These are phyloP conservation scores for Cercospora zeae-maydis DNA, from an alignment of 2,329 filamentous ascomycete genomes.

Conservation along the genomic window DNA sequence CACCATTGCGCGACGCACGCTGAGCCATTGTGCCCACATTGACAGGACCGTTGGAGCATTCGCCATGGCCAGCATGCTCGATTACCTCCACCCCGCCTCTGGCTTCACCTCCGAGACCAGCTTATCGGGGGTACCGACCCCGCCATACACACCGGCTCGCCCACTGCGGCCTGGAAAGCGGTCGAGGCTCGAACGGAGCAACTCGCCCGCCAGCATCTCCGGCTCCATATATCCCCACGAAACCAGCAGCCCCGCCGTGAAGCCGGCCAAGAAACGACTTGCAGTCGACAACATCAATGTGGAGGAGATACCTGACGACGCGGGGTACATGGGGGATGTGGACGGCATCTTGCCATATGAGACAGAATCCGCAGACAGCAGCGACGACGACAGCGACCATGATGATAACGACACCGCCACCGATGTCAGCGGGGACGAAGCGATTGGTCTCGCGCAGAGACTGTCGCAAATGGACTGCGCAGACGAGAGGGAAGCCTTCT, in stretches of 20 bases:
- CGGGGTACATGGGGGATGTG: constrained; percentile 41
- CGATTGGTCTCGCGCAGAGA: constrained; percentile 18
- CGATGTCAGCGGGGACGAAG: constrained; percentile 25
- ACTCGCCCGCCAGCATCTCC: constrained; percentile 34
- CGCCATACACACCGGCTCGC: constrained; percentile 31
- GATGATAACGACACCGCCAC: constrained; percentile 29
- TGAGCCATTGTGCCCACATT: constrained; percentile 13
- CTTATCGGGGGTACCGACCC: constrained; percentile 29
- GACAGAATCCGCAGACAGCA: constrained; percentile 29
- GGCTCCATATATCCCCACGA: constrained; percentile 39
- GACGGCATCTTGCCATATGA: constrained; percentile 46
- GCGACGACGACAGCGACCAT: constrained; percentile 25
- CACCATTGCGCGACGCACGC: constrained; percentile 24
- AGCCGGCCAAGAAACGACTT: constrained; percentile 25
- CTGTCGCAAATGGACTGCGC: constrained; percentile 27
- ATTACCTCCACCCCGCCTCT: constrained; percentile 25
- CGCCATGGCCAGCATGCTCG: constrained; percentile 19
- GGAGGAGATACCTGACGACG: constrained; percentile 42
- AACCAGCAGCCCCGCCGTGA: constrained; percentile 34
- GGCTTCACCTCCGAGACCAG: constrained; percentile 27
- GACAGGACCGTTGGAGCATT: neutral
- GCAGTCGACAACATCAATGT: constrained; percentile 38
- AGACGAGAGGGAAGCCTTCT: constrained; percentile 27
- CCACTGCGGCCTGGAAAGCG: constrained; percentile 19
- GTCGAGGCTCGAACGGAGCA: constrained; percentile 27